Evolutionary conservation across 1,284 basidiomycete genomes (phyloP), one percentile per base, ranked within the genome.

Genomic region (Fomitopsis schrenkii): DNA sequence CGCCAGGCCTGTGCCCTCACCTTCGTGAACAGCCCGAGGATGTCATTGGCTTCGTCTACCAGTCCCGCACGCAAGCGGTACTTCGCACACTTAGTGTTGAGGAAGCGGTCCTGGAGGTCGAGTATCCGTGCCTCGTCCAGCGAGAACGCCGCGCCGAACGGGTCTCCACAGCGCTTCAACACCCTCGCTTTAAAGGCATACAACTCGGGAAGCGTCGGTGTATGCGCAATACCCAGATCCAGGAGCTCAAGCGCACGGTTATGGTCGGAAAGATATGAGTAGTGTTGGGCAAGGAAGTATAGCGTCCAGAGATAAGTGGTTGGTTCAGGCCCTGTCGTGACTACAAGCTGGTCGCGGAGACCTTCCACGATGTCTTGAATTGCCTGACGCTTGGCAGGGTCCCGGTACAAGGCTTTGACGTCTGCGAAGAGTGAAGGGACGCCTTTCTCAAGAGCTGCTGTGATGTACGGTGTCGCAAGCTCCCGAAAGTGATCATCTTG

Each of bases 361-460:
- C 80, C 77, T 71, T 91, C 85, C 3, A 88, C 83, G 35, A 95
- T 80, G n/a, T 84, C 80, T 68, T 95, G 88, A 46, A 98, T 86
- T 0, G 80, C 75, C 28, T 80, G 74, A 57, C 86, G 84, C 74
- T 96, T 97, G 14, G 79, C 70, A 10, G 80, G 68, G 63, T 90
- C 81, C 6, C 67, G 63, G 72, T 98, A 98, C 2, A 99, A 83
- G 0, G 88, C 80, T 73, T 98, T 98, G 73, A 99, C 72, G 74
- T 98, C 96, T 30, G 91, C 88, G 71, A 98, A 99, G 7, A 99
- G 81, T 2, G 95, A 98, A 2, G 97, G 97, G 35, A 99, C 83
- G 63, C 96, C 97, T 68, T 94, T 94, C 60, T 83, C 83, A 15
- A 99, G 78, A 8, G 87, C 91, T 2, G 80, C 78, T 19, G 84